Percentiles rank a stretch among this genome's conserved stretches.
These are phyloP conservation scores for Persicaria maculosa DNA, from an alignment of 148 eudicot genomes.

Conservation along the genomic window DNA sequence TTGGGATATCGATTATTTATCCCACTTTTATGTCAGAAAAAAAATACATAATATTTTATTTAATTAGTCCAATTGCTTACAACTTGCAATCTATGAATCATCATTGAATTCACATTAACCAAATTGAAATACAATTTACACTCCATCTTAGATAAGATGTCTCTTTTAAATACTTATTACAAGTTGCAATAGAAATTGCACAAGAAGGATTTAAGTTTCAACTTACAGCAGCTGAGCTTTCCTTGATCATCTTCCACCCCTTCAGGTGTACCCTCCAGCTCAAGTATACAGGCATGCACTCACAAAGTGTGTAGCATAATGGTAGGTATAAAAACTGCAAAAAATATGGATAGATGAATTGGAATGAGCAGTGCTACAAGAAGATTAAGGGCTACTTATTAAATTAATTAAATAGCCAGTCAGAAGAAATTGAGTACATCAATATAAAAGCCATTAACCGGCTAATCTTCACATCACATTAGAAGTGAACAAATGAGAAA, in stretches of 20 bases:
- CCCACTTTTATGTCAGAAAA: no score
- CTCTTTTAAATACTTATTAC: not conserved
- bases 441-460: not conserved
- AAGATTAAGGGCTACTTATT: not conserved
- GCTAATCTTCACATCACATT: not conserved
- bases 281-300: slow-evolving; percentile 98
- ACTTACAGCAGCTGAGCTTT: slow-evolving; percentile 89
- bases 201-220: not conserved
- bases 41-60: no score
- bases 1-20: no score
- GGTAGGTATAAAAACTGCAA: slow-evolving; percentile 90
- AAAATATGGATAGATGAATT: not conserved
- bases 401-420: not conserved
- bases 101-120: no score
- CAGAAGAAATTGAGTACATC: not conserved
- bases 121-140: no score
- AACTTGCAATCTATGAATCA: no score
- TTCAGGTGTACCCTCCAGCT: slow-evolving; percentile 98
- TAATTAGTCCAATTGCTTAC: no score
- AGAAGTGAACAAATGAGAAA: no score
- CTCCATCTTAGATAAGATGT: no score
- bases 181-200: not conserved
- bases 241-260: slow-evolving; percentile 96
- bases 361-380: not conserved
- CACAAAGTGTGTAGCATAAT: slow-evolving; percentile 96